phyloP scores from a whole-genome alignment of 129 eudicot species.

The Chrysanthemum seticuspe region DNA sequence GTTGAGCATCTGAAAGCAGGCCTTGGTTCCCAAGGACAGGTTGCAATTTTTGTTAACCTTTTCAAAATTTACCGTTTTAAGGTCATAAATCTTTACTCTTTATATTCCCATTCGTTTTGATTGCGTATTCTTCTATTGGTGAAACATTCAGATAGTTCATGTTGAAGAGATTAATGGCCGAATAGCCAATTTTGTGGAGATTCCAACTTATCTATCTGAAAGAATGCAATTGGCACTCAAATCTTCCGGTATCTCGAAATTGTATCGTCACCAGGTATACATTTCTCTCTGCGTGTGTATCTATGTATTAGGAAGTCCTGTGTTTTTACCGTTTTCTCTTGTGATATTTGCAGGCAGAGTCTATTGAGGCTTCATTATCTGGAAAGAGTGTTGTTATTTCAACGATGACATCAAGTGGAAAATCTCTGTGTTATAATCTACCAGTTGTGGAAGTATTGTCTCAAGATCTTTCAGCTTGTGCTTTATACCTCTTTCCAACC shows the following conservation, averaged over 20 bases:
- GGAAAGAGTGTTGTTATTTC: slow-evolving; percentile 84
- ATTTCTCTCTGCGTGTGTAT: not conserved
- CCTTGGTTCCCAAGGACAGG: slow-evolving; percentile 85
- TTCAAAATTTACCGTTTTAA: not conserved
- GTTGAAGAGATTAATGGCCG: slow-evolving; percentile 70
- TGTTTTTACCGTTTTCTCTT: slow-evolving; percentile 6
- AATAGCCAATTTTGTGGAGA: slow-evolving; percentile 59
- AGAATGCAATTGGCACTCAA: slow-evolving; percentile 50
- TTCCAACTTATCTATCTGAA: slow-evolving; percentile 69
- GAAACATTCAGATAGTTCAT: slow-evolving; percentile 72
- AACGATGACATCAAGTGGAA: slow-evolving; percentile 98
- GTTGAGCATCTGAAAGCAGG: slow-evolving; percentile 69
- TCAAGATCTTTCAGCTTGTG: slow-evolving; percentile 70
- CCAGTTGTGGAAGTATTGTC: slow-evolving; percentile 85
- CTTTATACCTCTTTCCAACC: slow-evolving; percentile 86
- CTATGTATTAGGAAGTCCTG: not conserved
- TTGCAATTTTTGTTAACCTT: slow-evolving; percentile 26
- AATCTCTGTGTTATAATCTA: slow-evolving; percentile 91
- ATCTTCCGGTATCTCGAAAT: slow-evolving; percentile 56
- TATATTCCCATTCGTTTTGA: not conserved
- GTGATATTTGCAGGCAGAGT: slow-evolving; percentile 52
- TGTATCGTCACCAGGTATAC: slow-evolving; percentile 88
- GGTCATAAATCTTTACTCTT: not conserved
- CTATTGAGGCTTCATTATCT: slow-evolving; percentile 75
- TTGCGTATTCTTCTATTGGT: slow-evolving; percentile 2